Evolutionary conservation across 768 basidiomycete species (phyloP).

Genomic region (Podaxis sp.): DNA sequence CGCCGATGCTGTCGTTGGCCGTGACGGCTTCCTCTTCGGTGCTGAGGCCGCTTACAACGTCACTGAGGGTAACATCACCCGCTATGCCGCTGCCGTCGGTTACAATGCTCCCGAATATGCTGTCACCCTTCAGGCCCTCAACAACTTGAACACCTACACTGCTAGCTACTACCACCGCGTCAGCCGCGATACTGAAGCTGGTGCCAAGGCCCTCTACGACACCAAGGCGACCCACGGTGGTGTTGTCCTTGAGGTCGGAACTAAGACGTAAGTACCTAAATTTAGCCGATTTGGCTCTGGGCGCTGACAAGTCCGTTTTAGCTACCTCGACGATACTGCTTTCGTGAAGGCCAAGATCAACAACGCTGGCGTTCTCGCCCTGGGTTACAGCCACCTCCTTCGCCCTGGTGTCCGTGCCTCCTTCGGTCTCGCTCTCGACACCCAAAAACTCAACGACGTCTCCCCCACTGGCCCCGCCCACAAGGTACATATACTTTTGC

Average conservation of each 20-base stretch:
- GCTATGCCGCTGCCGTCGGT: slow-evolving; percentile 89
- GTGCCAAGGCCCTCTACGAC: slow-evolving; percentile 96
- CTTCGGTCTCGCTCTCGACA: slow-evolving; percentile 95
- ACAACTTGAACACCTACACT: slow-evolving; percentile 90
- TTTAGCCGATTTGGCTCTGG: background rate
- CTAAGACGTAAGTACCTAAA: slow-evolving; percentile 74
- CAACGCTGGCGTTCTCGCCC: slow-evolving; percentile 87
- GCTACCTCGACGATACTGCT: slow-evolving; percentile 82
- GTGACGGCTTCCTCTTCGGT: slow-evolving; percentile 96
- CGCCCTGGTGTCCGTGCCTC: slow-evolving; percentile 91
- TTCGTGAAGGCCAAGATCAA: slow-evolving; percentile 99
- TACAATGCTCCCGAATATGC: slow-evolving; percentile 97
- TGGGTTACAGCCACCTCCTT: slow-evolving; percentile 91
- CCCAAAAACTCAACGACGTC: slow-evolving; percentile 82
- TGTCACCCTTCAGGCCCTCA: slow-evolving; percentile 90
- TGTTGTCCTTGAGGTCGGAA: slow-evolving; percentile 91
- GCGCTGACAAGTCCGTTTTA: slow-evolving; percentile 25
- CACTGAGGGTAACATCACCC: slow-evolving; percentile 87
- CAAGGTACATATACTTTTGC: slow-evolving; percentile 49
- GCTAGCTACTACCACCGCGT: slow-evolving; percentile 99
- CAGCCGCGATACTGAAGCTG: slow-evolving; percentile 87
- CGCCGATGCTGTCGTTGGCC: slow-evolving; percentile 91
- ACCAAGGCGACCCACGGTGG: slow-evolving; percentile 84
- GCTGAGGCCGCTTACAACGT: slow-evolving; percentile 97
- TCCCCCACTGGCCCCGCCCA: slow-evolving; percentile 66